Percentiles rank a stretch among this genome's conserved stretches.
Conservation (phyloP, 345 rosid genomes). For the Erysimum cheiranthoides region DNA sequence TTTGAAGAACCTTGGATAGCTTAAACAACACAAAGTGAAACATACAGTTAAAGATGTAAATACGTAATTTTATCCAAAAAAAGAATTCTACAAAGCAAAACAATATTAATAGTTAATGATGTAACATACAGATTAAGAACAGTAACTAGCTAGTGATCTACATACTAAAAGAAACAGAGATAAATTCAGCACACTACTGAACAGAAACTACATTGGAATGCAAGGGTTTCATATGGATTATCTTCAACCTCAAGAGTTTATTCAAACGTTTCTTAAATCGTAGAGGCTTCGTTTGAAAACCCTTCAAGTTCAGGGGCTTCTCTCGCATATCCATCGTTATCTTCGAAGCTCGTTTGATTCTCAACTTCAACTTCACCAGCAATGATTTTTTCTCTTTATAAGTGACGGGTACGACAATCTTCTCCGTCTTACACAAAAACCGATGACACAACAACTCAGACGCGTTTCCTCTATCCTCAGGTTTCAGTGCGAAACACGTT, state of each 20-base stretch:
- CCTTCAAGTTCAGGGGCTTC: background rate
- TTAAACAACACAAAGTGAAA: background rate
- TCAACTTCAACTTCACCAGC: background rate
- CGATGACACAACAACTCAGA: background rate
- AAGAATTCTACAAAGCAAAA: no score
- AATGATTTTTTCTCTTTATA: background rate
- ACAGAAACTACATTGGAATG: conserved; percentile 3
- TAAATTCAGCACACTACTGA: background rate
- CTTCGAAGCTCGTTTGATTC: background rate
- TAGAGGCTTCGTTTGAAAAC: background rate
- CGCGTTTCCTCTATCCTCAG: background rate
- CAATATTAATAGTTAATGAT: no score
- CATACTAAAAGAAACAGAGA: background rate
- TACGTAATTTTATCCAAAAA: background rate
- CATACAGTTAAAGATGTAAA: background rate
- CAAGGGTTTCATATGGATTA: background rate
- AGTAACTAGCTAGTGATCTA: background rate
- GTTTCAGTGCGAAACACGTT: conserved; percentile 5
- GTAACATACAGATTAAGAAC: no score
- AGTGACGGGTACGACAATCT: background rate
- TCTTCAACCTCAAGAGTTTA: background rate
- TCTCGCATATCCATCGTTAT: background rate
- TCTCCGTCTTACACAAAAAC: background rate
- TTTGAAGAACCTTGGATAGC: background rate
- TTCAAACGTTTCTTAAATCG: background rate